A percentile compares a stretch with the other conserved stretches of the same genome.
These are phyloP conservation scores for Mycogone perniciosa DNA, from an alignment of 2,329 filamentous ascomycete genomes.

Conservation along the genomic window DNA sequence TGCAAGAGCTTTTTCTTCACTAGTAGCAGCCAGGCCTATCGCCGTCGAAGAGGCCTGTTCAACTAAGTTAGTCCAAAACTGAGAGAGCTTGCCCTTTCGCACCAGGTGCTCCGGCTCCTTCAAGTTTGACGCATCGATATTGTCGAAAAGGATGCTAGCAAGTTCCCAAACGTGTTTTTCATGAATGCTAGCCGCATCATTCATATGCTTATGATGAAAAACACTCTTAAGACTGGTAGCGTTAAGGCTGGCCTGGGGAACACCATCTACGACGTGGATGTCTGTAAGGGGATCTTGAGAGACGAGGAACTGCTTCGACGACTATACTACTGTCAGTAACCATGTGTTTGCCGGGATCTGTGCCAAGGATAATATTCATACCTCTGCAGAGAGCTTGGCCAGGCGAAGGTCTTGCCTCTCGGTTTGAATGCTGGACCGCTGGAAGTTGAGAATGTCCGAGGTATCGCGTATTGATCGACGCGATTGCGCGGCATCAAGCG, in stretches of 20 bases:
- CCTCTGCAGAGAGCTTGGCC: conserved; percentile 54
- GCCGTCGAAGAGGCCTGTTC: conserved; percentile 50
- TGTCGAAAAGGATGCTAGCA: conserved; percentile 79
- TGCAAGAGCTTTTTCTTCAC: conserved; percentile 79
- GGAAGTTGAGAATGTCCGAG: conserved; percentile 28
- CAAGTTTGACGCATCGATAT: conserved; percentile 39
- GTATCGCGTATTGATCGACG: conserved; percentile 22
- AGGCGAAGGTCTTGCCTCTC: conserved; percentile 59
- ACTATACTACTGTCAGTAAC: conserved; percentile 32
- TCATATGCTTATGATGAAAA: conserved; percentile 36
- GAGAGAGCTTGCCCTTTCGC: conserved; percentile 60
- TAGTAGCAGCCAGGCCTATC: conserved; percentile 52
- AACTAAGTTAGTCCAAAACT: conserved; percentile 61
- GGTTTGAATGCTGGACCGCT: conserved; percentile 48
- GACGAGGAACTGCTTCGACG: conserved; percentile 47
- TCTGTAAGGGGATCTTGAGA: conserved; percentile 51
- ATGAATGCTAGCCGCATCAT: conserved; percentile 44
- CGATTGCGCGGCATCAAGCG: conserved; percentile 33
- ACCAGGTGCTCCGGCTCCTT: conserved; percentile 33
- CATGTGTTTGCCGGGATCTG: not conserved
- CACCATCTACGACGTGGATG: conserved; percentile 46
- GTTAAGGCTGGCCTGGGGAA: conserved; percentile 53
- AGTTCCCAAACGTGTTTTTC: conserved; percentile 81
- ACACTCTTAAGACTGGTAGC: conserved; percentile 29
- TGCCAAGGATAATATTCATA: conserved; percentile 17